These are phyloP conservation scores for Cladosporium phlei DNA, from an alignment of 2,329 filamentous ascomycete species.

Conservation along the genomic window DNA sequence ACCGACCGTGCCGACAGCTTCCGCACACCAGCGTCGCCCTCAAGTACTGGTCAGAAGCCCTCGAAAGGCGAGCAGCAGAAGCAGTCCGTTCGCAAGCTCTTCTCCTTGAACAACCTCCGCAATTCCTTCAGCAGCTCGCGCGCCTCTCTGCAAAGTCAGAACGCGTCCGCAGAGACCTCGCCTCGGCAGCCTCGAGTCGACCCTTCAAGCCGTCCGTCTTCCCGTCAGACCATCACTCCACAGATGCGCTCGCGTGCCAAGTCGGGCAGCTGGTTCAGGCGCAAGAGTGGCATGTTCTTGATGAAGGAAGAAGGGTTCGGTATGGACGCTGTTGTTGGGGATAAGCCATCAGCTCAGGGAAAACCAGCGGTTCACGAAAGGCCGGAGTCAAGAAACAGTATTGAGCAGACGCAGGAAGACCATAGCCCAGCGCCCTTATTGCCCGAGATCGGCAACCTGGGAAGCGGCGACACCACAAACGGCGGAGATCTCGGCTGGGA, in stretches of 20 bases:
- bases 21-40: constrained; percentile 20
- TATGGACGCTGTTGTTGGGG: constrained; percentile 26
- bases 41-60: constrained; percentile 16
- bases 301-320: constrained; percentile 21
- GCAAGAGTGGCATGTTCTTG: constrained; percentile 33
- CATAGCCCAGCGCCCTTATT: constrained; percentile 22
- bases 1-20: constrained; percentile 22
- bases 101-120: constrained; percentile 30
- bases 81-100: constrained; percentile 24
- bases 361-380: neutral
- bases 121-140: constrained; percentile 34
- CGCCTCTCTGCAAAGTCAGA: constrained; percentile 22
- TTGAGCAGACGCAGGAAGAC: neutral
- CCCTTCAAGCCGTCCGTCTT: constrained; percentile 7
- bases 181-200: constrained; percentile 11
- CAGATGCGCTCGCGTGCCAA: constrained; percentile 10
- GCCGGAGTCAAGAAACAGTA: neutral
- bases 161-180: constrained; percentile 8
- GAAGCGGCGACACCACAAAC: constrained; percentile 23
- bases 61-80: constrained; percentile 13
- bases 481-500: constrained; percentile 30
- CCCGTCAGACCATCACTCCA: constrained; percentile 2
- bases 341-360: constrained; percentile 17
- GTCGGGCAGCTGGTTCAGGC: constrained; percentile 31
- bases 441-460: constrained; percentile 26